Conservation (phyloP, 2,329 filamentous ascomycete species). For the Talaromyces sp. region DNA sequence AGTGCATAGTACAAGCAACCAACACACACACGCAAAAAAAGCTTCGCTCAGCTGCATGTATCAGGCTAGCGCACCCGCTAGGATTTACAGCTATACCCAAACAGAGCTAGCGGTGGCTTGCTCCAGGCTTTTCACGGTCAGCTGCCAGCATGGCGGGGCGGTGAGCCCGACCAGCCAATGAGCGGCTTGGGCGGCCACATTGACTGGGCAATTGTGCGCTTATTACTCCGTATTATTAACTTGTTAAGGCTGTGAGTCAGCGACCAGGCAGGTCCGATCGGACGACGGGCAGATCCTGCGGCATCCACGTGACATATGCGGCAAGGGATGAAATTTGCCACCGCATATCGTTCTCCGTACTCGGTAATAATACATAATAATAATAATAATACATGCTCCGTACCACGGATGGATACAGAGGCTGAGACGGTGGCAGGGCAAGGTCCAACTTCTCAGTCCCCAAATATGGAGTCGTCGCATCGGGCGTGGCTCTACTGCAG, state of each 20-base stretch:
- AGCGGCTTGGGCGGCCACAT: background rate
- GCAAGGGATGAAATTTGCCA: background rate
- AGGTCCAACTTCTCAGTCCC: background rate
- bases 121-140: background rate
- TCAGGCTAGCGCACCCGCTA: background rate
- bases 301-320: background rate
- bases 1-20: background rate
- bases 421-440: background rate
- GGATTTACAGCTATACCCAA: background rate
- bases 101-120: background rate
- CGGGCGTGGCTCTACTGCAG: background rate
- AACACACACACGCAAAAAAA: background rate
- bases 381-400: background rate
- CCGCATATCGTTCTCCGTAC: background rate
- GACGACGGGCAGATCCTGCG: background rate
- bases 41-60: background rate
- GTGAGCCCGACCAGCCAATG: background rate
- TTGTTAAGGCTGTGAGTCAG: background rate
- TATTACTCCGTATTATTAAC: background rate
- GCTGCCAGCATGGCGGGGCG: background rate
- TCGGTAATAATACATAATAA: background rate
- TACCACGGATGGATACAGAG: background rate
- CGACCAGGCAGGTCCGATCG: background rate
- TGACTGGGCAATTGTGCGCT: background rate
- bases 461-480: background rate